phyloP scores from a whole-genome alignment of 805 yeast genomes.

The Tetrapisispora iriomotensis region DNA sequence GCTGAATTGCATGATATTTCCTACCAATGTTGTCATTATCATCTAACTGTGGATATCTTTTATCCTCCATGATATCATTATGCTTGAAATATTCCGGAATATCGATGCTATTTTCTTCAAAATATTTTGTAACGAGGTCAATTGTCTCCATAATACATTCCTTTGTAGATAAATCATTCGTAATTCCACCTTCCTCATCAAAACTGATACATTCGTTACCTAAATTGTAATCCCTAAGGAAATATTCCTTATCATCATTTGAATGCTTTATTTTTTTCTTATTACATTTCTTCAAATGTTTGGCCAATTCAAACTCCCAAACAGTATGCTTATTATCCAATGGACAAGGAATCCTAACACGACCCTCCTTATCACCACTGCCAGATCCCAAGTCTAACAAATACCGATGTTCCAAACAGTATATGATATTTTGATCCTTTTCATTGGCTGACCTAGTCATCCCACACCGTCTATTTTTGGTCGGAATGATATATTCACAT shows the following conservation, averaged over 20 bases:
- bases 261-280: slow-evolving; percentile 29
- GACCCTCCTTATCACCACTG: not conserved
- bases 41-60: slow-evolving; percentile 38
- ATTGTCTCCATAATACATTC: slow-evolving; percentile 11
- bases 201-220: not conserved
- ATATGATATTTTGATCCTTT: slow-evolving; percentile 3
- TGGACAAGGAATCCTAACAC: slow-evolving; percentile 2
- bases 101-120: not conserved
- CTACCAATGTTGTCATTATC: slow-evolving; percentile 25
- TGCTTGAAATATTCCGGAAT: not conserved
- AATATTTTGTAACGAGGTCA: not conserved
- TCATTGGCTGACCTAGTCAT: slow-evolving; percentile 18
- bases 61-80: slow-evolving; percentile 22
- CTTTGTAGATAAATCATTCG: slow-evolving; percentile 4
- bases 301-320: slow-evolving; percentile 46
- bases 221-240: slow-evolving; percentile 38
- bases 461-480: slow-evolving; percentile 25
- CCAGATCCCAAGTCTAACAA: not conserved
- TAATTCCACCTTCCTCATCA: not conserved
- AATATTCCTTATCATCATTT: slow-evolving; percentile 41
- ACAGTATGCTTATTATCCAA: slow-evolving; percentile 45
- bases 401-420: slow-evolving; percentile 60
- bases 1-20: slow-evolving; percentile 74
- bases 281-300: slow-evolving; percentile 56
- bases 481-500: slow-evolving; percentile 20